Evolutionary conservation across 1,139 yeast genomes (phyloP), one percentile per base, ranked within the genome.

Genomic region (Kodamaea sp.): DNA sequence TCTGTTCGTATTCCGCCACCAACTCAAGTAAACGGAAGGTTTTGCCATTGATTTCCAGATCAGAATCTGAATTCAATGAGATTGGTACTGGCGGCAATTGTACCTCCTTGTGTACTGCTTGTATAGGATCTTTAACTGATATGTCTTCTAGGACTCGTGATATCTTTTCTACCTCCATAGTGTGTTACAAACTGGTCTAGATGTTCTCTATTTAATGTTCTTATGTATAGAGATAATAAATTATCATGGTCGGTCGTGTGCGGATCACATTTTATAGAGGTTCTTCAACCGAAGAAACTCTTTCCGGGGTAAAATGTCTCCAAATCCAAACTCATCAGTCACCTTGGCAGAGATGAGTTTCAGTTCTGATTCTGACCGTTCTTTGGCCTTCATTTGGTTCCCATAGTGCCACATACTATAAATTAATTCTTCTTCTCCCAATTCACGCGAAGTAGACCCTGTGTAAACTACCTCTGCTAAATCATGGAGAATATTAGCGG

Each of bases 401-500:
- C 83, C 85, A 43, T 69, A 59, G 26, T 75, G 63, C 56, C 73
- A 66, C 16, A 81, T 50, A 22, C 77, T 73, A 57, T 76, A 68
- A 24, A 83, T 80, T 43, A 83, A 57, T 42, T 79, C 84, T 52
- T 83, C 90, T 46, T 83, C 83, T 1, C 88, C 89, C 42, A 75
- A 54, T 41, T 50, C 65, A 4, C 59, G 43, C 8, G 49, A 40
- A 3, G 41, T 46, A 10, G 41, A 29, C 13, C 43, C 46, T 7
- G 38, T 64, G 43, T 72, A 76, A 2, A 77, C 73, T 4, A 86
- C 65, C 35, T 76, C 71, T 4, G 95, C 89, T 22, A 85, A 58
- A 53, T 89, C 96, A 45, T 82, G 84, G 10, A 89, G 59, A 7
- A 89, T 86, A 49, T 86, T 84, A 3, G 96, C 96, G 0, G 96